A percentile compares a stretch with the other conserved stretches of the same genome.
phyloP scores from a whole-genome alignment of 768 basidiomycete species.

The Mycena rebaudengoi region DNA sequence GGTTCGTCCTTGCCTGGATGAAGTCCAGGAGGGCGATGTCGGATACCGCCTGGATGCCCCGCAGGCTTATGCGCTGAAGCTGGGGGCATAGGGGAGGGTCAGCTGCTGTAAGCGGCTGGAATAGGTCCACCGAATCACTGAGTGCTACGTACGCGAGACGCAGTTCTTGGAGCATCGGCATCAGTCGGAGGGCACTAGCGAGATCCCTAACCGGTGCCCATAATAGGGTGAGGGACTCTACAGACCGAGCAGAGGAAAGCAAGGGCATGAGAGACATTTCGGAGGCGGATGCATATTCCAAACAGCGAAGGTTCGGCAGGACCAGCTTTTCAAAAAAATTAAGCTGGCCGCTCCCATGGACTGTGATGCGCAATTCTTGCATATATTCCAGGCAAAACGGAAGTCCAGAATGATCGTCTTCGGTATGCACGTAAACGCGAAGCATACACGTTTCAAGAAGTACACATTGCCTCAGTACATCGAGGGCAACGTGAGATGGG shows the following conservation, averaged over 20 bases:
- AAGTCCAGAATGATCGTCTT: background rate
- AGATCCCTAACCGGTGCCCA: no score
- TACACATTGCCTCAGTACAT: background rate
- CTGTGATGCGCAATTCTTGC: no score
- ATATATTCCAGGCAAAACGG: background rate
- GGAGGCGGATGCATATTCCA: no score
- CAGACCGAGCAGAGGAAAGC: no score
- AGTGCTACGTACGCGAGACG: background rate
- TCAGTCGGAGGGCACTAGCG: no score
- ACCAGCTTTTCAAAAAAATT: no score
- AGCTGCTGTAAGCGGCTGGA: background rate
- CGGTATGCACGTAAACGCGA: background rate
- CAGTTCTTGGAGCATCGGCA: no score
- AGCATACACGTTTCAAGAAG: background rate
- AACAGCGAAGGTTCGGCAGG: no score
- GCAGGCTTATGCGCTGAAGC: background rate
- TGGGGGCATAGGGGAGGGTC: background rate
- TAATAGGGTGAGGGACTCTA: no score
- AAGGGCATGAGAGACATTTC: no score
- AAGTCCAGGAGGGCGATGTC: background rate
- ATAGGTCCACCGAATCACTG: no score
- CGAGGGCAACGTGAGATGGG: background rate
- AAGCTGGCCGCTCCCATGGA: no score
- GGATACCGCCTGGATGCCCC: background rate
- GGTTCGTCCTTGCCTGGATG: background rate